Base-by-base conservation (phyloP, 371 early-diverging fungal species). In the Parasitella parasitica region DNA sequence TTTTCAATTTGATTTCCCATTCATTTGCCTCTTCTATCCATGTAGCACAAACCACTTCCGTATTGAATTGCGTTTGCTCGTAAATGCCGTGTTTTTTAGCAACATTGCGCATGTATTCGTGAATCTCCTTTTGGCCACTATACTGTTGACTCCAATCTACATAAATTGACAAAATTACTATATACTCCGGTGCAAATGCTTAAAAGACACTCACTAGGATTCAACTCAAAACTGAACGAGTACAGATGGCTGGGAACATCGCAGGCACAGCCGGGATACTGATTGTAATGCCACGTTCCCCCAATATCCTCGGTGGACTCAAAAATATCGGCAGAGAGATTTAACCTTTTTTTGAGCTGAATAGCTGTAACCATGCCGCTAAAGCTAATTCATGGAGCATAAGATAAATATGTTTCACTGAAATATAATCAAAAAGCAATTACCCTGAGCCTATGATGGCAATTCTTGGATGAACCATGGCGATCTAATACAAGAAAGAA, bases 241-340 rank as follows among this genome's bases (percentile, higher is more conserved):
- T 86, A 89, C 28, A 80, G 59, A 69, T 85, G 83, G 3, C 83
- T 78, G 11, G 78, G 75, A 18, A 86, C 75, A 67, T 89, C 86
- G 61, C 86, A 86, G 13, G 78, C 86, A 27, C 74, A 71, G 0
- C 86, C 86, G 11, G 86, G 86, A 39, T 87, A 87, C 0, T 57
- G 76, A 65, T 87, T 89, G 20, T 69, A 54, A 57, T 71, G 71
- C 89, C 89, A 88, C 5, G 85, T 86, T 12, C 89, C 89, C 1
- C 86, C 86, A n/a, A 86, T 68, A 26, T 78, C 83, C 3, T 71
- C 66, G 11, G 70, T 71, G 27, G 73, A 70, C 54, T 88, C 89
- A 67, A 80, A 86, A 18, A 88, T 64, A 26, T 71, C 70, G 52
- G 65, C 74, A 56, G 50, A 70, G 37, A 83, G 57, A 35, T 76